A percentile compares a stretch with the other conserved stretches of the same genome.
Conservation (phyloP, 2,329 filamentous ascomycete species). For the Emericellopsis cladophorae region DNA sequence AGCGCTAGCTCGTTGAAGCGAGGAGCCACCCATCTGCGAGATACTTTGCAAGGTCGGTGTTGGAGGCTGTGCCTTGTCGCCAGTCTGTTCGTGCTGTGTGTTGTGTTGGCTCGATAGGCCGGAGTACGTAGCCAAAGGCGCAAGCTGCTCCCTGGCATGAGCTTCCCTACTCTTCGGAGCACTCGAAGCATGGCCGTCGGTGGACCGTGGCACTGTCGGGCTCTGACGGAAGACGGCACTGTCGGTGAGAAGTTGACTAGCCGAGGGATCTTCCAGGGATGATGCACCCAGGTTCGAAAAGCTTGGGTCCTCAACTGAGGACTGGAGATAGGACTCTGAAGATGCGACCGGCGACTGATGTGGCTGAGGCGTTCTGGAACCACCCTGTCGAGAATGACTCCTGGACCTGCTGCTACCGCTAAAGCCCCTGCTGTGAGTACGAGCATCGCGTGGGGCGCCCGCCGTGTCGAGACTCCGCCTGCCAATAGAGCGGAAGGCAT, state of each 20-base stretch:
- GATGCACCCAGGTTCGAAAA: conserved; percentile 58
- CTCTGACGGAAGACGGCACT: conserved; percentile 82
- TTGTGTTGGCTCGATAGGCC: not conserved
- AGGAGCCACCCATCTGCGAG: conserved; percentile 56
- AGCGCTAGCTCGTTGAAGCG: conserved; percentile 69
- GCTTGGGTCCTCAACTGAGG: conserved; percentile 60
- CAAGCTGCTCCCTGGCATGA: not conserved
- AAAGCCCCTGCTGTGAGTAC: conserved; percentile 39
- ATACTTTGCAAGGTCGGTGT: conserved; percentile 36
- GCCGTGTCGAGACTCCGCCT: conserved; percentile 40
- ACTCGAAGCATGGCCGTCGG: not conserved
- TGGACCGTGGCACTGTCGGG: conserved; percentile 23
- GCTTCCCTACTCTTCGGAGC: conserved; percentile 1
- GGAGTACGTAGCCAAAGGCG: not conserved
- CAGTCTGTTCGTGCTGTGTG: not conserved
- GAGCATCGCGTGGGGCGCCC: conserved; percentile 24
- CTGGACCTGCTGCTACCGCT: conserved; percentile 44
- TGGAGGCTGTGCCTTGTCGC: conserved; percentile 2
- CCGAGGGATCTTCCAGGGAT: conserved; percentile 66
- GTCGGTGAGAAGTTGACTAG: conserved; percentile 77
- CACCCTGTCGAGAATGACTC: conserved; percentile 33
- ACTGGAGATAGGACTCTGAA: conserved; percentile 65
- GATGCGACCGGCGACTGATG: conserved; percentile 42
- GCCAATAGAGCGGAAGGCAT: conserved; percentile 32
- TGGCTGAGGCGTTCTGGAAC: conserved; percentile 11